These are phyloP conservation scores for Curvularia eragrostidis DNA, from an alignment of 2,329 filamentous ascomycete species.

Conservation along the genomic window DNA sequence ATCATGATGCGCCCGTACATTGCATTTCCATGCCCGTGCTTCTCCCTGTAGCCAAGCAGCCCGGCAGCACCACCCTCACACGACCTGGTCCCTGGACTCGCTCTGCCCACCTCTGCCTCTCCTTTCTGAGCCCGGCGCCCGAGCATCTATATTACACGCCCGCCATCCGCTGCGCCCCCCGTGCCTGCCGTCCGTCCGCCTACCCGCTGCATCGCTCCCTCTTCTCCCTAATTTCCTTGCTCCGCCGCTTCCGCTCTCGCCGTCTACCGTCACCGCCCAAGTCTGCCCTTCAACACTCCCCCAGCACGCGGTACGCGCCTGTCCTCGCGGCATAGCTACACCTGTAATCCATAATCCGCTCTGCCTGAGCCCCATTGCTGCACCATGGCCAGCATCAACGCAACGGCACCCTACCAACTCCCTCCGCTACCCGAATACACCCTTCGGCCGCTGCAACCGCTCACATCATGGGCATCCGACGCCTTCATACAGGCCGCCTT, in stretches of 20 bases:
- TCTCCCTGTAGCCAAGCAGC: conserved; percentile 19
- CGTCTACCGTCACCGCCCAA: conserved; percentile 10
- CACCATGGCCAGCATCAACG: conserved; percentile 55
- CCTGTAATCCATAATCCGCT: conserved; percentile 14
- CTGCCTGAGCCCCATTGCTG: conserved; percentile 19
- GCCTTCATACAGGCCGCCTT: conserved; percentile 76
- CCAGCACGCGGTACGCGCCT: conserved; percentile 9
- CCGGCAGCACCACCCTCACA: conserved; percentile 41
- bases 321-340: conserved; percentile 1
- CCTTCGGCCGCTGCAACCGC: conserved; percentile 70
- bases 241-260: conserved; percentile 39
- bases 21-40: conserved; percentile 3
- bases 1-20: conserved; percentile 33
- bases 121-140: conserved; percentile 35
- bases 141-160: neutral
- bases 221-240: conserved; percentile 35
- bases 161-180: neutral
- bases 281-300: conserved; percentile 13
- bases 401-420: conserved; percentile 63
- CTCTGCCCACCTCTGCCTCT: conserved; percentile 46
- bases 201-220: conserved; percentile 21
- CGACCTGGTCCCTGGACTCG: conserved; percentile 28
- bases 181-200: neutral
- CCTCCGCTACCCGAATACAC: conserved; percentile 87
- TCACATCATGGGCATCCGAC: conserved; percentile 82